Base-by-base conservation (phyloP, 768 basidiomycete species). In the Cystofilobasidium macerans region DNA sequence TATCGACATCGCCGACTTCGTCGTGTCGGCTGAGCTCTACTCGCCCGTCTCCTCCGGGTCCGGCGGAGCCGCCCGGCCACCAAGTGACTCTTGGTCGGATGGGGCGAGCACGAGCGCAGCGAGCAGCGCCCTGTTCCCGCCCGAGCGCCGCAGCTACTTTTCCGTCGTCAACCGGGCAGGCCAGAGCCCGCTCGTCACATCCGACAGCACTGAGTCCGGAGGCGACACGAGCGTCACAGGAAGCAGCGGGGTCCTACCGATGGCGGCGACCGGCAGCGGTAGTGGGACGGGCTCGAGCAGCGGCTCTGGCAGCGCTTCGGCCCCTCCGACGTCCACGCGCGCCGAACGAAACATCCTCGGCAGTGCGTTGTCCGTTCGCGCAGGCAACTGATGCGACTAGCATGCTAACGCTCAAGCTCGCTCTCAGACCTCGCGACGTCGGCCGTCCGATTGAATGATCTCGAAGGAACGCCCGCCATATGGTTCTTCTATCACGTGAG, bases 401-500 rank as follows among this genome's bases (percentile, higher is more conserved):
- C 51, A 33, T 16, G n/a, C 26, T 24, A 18, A 26, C 30, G 12
- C 5, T 11, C 20, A 14, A 22, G 16, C 36, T 6, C 36, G 14
- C 20, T 26, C 22, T 24, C 35, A 65, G 64, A 65, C 45, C 64
- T 65, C 24, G 45, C 60, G n/a, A 43, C 58, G 24, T 53, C 53
- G 8, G 65, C 61, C 4, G 58, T 54, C 14, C 42, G 56, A 7
- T 43, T 65, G 30, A 58, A 40, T 18, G 59, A 61, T 18, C 53
- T 67, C 51, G 60, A 67, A 13, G 30, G 53, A 12, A 48, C 24
- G 20, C 51, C 54, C 1, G 65, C 58, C 8, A 53, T 67, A 30
- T 67, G 65, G 65, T 65, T 65, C 48, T 42, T 65, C 43, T 65
- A 48, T n/a, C 64, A 65, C 35, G 64, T 40, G 0, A 18, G 64